Evolutionary conservation across 495 filamentous ascomycete genomes (phyloP), one percentile per base, ranked within the genome.

Genomic region (Darksidea phi): DNA sequence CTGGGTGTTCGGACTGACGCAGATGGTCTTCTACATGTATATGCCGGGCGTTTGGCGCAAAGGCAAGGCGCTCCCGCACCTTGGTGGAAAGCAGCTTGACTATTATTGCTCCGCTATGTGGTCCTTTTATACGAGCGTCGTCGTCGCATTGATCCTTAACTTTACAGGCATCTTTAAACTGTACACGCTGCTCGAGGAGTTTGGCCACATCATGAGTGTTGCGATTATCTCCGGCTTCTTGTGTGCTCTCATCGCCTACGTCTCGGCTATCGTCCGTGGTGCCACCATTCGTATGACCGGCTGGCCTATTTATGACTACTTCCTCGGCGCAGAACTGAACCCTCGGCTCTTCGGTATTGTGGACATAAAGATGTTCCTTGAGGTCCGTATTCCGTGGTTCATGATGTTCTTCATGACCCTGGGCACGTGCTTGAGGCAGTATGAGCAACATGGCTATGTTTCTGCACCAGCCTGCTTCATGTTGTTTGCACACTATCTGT

Each of bases 281-380:
- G 86, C 85, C 3, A 76, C 90, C 68, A 90, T 96, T 73, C 85
- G 91, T 62, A 96, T 98, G 94, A 94, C 88, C 48, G 94, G 94
- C 36, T 83, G 86, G 72, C 88, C 83, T 42, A 79, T 98, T 69
- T 97, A 97, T 74, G 94, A 98, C 77, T 97, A 96, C 78, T 98
- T 96, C 82, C 96, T 98, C 91, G 94, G 94, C 55, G 91, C 94
- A 12, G 94, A 98, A 79, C 80, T 98, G 46, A 96, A 98, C 79
- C 94, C 94, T 8, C 82, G 94, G 49, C 87, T 97, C 84, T 95
- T 97, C 72, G 88, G 87, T 24, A 85, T 93, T 63, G 78, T 98
- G 57, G 94, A 98, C 72, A 89, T 97, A 77, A 98, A 98, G 82
- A 97, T 98, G 94, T 97, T 98, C 79, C 95, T 93, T 71, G 94